These are phyloP conservation scores for Acidiella bohemica DNA, from an alignment of 495 filamentous ascomycete species.

Conservation along the genomic window DNA sequence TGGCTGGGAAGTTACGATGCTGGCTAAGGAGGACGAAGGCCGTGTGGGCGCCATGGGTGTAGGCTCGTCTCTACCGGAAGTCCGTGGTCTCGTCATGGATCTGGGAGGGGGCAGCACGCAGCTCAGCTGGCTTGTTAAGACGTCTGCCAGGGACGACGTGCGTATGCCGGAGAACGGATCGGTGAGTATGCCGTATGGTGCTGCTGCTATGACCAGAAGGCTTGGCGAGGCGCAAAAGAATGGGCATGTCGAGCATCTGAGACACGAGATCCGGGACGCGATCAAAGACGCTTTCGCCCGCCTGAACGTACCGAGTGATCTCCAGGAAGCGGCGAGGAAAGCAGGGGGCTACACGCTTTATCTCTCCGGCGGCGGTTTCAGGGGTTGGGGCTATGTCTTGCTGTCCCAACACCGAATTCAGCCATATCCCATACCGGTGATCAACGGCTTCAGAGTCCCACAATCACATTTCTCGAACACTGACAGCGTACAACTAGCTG, in stretches of 20 bases:
- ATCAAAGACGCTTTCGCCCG: constrained; percentile 49
- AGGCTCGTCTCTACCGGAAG: constrained; percentile 54
- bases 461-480: constrained; percentile 50
- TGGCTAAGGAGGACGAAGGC: constrained; percentile 71
- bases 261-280: constrained; percentile 41
- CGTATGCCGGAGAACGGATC: constrained; percentile 36
- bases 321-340: constrained; percentile 33
- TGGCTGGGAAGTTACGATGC: constrained; percentile 53
- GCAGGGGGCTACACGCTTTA: constrained; percentile 56
- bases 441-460: constrained; percentile 63
- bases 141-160: constrained; percentile 32
- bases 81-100: constrained; percentile 69
- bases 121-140: constrained; percentile 66
- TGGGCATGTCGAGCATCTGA: constrained; percentile 31
- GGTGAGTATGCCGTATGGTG: constrained; percentile 67
- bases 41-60: constrained; percentile 73
- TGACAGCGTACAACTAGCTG: constrained; percentile 38
- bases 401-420: constrained; percentile 51
- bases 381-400: constrained; percentile 79
- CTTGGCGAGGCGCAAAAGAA: constrained; percentile 32
- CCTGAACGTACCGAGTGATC: constrained; percentile 41
- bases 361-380: constrained; percentile 79
- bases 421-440: constrained; percentile 72
- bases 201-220: constrained; percentile 59
- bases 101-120: constrained; percentile 85